Evolutionary conservation across 371 early-diverging fungal genomes (phyloP), one percentile per base, ranked within the genome.

Genomic region (Sporodiniella umbellata): DNA sequence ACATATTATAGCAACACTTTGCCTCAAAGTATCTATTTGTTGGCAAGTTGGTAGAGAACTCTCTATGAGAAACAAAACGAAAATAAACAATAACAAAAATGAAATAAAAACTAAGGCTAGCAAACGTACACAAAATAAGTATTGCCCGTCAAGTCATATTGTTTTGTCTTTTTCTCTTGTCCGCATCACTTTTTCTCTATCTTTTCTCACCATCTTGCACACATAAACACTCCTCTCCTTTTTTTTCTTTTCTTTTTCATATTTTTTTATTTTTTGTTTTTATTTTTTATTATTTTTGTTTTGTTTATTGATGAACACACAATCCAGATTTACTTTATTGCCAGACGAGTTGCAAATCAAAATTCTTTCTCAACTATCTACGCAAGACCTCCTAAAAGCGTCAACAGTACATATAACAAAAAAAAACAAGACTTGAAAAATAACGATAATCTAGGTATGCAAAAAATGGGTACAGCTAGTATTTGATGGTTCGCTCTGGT

Each of bases 401-500:
- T 60, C 67, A 33, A 56, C 57, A 61, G 74, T 73, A 69, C n/a
- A n/a, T n/a, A n/a, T n/a, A n/a, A n/a, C n/a, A 45, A 21, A 7
- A 19, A 5, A 8, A 40, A 7, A 8, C 3, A 8, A 19, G 21
- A 21, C 8, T 19, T 40, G 8, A 18, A 10, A 8, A 7, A 7
- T 21, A 21, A 40, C 14, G 30, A 33, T 40, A 21, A 33, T 15
- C 11, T 25, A 74, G 75, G 66, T 75, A 3, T 71, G 71, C 49
- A 68, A 48, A 21, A 61, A 58, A 38, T 82, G 83, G 83, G 60
- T 64, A 18, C 42, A 54, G 14, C 40, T 82, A 12, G 75, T 71
- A 1, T 71, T 72, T 50, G 80, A 79, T 48, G 80, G 83, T 1
- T 69, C 76, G 3, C 52, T 82, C 15, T 82, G 83, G 83, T 58